phyloP scores from a whole-genome alignment of 805 yeast species.

The Candida michaelii region DNA sequence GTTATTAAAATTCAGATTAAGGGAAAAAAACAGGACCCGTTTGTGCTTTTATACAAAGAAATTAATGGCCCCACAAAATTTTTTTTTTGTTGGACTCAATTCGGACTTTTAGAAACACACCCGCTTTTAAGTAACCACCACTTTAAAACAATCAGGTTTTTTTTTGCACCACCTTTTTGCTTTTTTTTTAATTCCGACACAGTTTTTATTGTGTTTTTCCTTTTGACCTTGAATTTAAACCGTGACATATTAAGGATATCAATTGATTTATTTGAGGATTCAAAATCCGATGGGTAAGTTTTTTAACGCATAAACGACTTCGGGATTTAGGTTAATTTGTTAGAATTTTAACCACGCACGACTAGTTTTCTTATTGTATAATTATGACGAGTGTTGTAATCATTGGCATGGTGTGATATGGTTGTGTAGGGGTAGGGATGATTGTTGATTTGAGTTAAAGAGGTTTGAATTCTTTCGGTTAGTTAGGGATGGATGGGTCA shows the following conservation, averaged over 20 bases:
- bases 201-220: not conserved
- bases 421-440: too few species aligned
- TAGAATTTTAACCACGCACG: not conserved
- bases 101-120: constrained; percentile 3
- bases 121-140: constrained; percentile 3
- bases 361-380: not conserved
- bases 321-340: constrained; percentile 2
- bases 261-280: too few species aligned
- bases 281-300: too few species aligned
- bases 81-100: constrained; percentile 3
- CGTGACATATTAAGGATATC: too few species aligned
- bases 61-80: constrained; percentile 4
- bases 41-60: not conserved
- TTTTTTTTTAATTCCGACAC: constrained; percentile 1
- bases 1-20: not conserved
- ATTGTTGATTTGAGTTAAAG: too few species aligned
- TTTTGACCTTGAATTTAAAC: not conserved
- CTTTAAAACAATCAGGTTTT: not conserved
- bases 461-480: too few species aligned
- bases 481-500: too few species aligned
- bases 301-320: not conserved
- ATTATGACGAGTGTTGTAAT: too few species aligned
- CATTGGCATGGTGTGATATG: too few species aligned
- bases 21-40: not conserved
- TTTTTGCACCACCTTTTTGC: constrained; percentile 5